Percentiles rank a stretch among this genome's conserved stretches.
Evolutionary conservation across 2,329 filamentous ascomycete species (phyloP).

Genomic region (Cercospora sojina): DNA sequence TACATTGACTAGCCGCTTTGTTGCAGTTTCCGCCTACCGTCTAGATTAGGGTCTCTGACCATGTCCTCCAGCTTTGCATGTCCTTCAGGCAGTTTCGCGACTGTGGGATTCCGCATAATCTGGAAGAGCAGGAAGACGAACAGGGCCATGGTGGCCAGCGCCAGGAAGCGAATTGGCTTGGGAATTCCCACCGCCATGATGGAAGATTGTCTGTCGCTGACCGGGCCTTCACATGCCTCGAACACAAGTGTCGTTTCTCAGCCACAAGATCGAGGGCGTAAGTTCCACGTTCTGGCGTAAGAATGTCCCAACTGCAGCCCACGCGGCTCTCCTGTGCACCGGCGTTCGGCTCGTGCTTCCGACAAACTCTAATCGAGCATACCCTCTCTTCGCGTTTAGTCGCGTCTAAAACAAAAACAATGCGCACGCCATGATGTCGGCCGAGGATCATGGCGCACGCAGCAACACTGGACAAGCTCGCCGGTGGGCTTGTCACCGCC

Average conservation of each 20-base stretch:
- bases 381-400: slow-evolving; percentile 1
- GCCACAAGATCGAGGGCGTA: neutral
- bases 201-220: slow-evolving; percentile 28
- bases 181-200: slow-evolving; percentile 85
- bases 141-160: slow-evolving; percentile 66
- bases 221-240: neutral
- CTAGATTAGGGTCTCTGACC: slow-evolving; percentile 78
- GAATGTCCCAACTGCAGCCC: neutral
- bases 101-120: slow-evolving; percentile 61
- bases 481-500: slow-evolving; percentile 68
- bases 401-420: neutral
- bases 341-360: neutral
- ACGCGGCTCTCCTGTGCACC: neutral
- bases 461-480: slow-evolving; percentile 62
- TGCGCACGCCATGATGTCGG: slow-evolving; percentile 12
- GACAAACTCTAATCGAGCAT: neutral
- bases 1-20: neutral
- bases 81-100: slow-evolving; percentile 38
- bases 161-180: slow-evolving; percentile 77
- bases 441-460: slow-evolving; percentile 65
- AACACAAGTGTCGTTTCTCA: neutral
- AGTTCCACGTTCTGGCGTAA: neutral
- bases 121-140: slow-evolving; percentile 79
- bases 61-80: slow-evolving; percentile 56
- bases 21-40: slow-evolving; percentile 61